Percentiles rank a stretch among this genome's conserved stretches.
Evolutionary conservation across 495 filamentous ascomycete species (phyloP).

Genomic region (Rostrohypoxylon terebratum): DNA sequence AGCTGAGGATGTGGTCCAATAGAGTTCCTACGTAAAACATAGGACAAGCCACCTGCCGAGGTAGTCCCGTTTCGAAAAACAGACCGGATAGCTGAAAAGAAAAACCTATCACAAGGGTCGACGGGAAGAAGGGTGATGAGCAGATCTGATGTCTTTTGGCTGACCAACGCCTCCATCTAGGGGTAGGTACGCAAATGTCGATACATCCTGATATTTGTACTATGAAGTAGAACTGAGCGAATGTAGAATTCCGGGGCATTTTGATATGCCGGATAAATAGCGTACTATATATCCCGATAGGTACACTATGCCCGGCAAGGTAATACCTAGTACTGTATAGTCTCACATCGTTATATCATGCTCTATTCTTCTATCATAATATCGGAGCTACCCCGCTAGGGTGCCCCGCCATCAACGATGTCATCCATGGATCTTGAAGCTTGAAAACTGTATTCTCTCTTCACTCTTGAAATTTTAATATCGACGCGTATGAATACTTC

Average conservation of each 20-base stretch:
- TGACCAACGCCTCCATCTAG: neutral
- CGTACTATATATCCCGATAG: neutral
- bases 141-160: neutral
- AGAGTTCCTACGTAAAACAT: neutral
- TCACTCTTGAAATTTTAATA: too few species aligned
- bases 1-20: neutral
- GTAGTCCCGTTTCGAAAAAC: neutral
- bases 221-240: too few species aligned
- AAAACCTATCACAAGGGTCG: too few species aligned
- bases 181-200: neutral
- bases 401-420: constrained; percentile 9
- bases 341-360: neutral
- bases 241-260: neutral
- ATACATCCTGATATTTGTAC: neutral
- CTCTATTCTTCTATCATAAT: neutral
- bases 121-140: neutral
- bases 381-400: constrained; percentile 36
- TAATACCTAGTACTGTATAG: neutral
- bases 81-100: too few species aligned
- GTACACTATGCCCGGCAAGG: neutral
- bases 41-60: neutral
- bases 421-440: neutral
- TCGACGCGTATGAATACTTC: neutral
- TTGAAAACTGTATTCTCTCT: too few species aligned
- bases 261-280: neutral